Conservation (phyloP, 2,329 filamentous ascomycete species). For the Calonectria montana region DNA sequence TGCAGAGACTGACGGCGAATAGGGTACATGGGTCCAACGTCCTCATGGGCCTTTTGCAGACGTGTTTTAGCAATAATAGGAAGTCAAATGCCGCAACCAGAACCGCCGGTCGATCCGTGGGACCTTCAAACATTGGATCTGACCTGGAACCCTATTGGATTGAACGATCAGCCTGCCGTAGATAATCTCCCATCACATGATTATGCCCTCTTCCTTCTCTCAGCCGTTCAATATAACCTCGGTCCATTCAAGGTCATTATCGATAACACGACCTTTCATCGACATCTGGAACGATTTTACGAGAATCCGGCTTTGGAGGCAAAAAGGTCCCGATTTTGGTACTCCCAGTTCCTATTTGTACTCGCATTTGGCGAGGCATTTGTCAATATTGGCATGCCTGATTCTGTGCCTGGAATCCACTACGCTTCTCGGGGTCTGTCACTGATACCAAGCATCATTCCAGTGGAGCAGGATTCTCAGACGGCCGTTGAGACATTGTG, state of each 20-base stretch:
- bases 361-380: constrained; percentile 15
- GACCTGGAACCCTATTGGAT: constrained; percentile 13
- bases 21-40: constrained; percentile 26
- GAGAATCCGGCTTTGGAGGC: constrained; percentile 9
- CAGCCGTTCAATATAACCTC: constrained; percentile 14
- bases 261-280: not conserved
- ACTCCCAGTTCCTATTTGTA: constrained; percentile 15
- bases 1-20: not conserved
- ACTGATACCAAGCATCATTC: constrained; percentile 15
- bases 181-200: constrained; percentile 10
- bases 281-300: constrained; percentile 14
- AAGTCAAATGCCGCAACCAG: constrained; percentile 10
- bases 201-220: constrained; percentile 12
- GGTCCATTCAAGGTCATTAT: constrained; percentile 15
- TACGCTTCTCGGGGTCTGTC: constrained; percentile 17
- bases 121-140: constrained; percentile 10
- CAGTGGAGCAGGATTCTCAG: not conserved
- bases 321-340: constrained; percentile 10
- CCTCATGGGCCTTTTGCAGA: constrained; percentile 23
- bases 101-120: constrained; percentile 16
- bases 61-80: constrained; percentile 20
- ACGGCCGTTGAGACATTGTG: not conserved
- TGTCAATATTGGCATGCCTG: not conserved
- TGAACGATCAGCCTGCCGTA: constrained; percentile 16
- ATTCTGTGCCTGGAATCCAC: not conserved